A percentile compares a stretch with the other conserved stretches of the same genome.
Evolutionary conservation across 352 stramenopile species (phyloP).

Genomic region (Labyrinthula sp.): DNA sequence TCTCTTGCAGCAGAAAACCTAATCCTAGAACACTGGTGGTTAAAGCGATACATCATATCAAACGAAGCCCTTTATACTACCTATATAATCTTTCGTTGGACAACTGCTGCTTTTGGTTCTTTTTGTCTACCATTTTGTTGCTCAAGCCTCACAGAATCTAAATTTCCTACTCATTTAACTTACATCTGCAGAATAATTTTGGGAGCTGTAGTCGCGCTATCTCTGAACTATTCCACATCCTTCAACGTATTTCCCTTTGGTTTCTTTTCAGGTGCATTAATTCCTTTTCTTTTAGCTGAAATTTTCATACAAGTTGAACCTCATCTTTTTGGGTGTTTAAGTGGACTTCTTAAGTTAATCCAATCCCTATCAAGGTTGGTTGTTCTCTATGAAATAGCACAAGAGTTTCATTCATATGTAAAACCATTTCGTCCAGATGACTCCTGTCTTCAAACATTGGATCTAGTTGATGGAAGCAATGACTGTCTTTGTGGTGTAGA

Average conservation of each 20-base stretch:
- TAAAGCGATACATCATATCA: constrained; percentile 18
- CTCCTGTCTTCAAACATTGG: constrained; percentile 17
- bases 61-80: constrained; percentile 16
- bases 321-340: constrained; percentile 10
- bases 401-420: constrained; percentile 24
- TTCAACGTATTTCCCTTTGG: constrained; percentile 24
- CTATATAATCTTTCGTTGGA: constrained; percentile 23
- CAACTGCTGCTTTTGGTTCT: constrained; percentile 10
- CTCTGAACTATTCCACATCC: constrained; percentile 13
- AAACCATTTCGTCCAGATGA: constrained; percentile 19
- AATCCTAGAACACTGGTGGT: constrained; percentile 24
- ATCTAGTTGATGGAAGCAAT: constrained; percentile 7
- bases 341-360: constrained; percentile 15
- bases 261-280: constrained; percentile 18
- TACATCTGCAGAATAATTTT: constrained; percentile 24
- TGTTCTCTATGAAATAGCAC: constrained; percentile 20
- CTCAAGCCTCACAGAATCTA: constrained; percentile 16
- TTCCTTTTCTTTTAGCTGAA: constrained; percentile 9
- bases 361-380: constrained; percentile 26
- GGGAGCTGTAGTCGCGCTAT: constrained; percentile 12
- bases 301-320: constrained; percentile 22
- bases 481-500: constrained; percentile 20
- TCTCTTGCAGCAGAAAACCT: constrained; percentile 13
- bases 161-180: constrained; percentile 16
- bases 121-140: constrained; percentile 5